Evolutionary conservation across 2,329 filamentous ascomycete genomes (phyloP), one percentile per base, ranked within the genome.

Genomic region (Trichophyton schoenleinii): DNA sequence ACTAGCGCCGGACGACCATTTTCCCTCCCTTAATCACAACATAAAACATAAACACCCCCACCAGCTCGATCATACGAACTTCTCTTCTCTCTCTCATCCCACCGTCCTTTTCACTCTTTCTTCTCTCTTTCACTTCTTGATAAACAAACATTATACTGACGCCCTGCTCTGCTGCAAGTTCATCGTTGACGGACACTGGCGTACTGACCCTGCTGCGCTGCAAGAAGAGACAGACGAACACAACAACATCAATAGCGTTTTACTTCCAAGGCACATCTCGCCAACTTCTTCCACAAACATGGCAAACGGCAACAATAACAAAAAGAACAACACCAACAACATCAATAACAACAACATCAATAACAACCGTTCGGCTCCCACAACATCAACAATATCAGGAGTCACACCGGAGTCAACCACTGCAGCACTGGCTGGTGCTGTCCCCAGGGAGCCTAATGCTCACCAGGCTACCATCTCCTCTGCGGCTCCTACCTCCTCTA

Each of bases 161-260:
- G 28, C 6, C 6, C 28, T 31, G 34, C 34, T 38, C 34, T 41
- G 18, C 34, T 41, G 18, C 55, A 6, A 96, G 92, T 99, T 96
- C 74, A 88, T 99, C 69, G 92, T 96, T 67, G 90, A 99, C 81
- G 89, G 88, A 67, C 83, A 83, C 68, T 99, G 94, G 94, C 85
- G 85, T 58, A 88, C 86, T 73, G 91, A 96, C 75, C 84, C 86
- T 68, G 84, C 85, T 63, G 87, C 86, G 48, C 88, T 88, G 63
- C 49, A 55, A 49, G 86, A 87, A 76, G 91, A 96, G 77, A 83
- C 84, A 70, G 92, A 96, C 79, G 81, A 83, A 66, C 80, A 85
- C 70, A 87, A 88, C 70, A 96, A 92, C 81, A 80, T 91, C 69
- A 97, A 97, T 82, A 97, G 97, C 83, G 85, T 96, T 66, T 82